phyloP scores from a whole-genome alignment of 2,329 filamentous ascomycete species.

The Camptophora hylomeconis region DNA sequence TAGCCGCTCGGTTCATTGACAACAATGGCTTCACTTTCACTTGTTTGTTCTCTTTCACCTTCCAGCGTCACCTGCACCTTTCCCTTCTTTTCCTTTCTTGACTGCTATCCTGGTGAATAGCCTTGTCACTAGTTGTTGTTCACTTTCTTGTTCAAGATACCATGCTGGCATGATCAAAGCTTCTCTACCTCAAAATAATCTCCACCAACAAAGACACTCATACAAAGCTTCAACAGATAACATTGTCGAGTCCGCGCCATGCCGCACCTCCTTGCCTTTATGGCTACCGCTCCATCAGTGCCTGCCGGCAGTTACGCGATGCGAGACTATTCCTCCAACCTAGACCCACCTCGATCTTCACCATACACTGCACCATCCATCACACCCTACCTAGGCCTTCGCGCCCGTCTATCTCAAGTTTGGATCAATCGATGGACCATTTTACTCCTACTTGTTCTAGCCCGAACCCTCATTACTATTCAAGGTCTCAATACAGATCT shows the following conservation, averaged over 20 bases:
- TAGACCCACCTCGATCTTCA: conserved; percentile 41
- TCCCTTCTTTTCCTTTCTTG: too few species aligned
- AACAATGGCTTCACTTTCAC: too few species aligned
- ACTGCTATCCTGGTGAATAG: too few species aligned
- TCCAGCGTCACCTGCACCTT: too few species aligned
- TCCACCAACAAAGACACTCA: too few species aligned
- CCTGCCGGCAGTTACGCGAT: conserved; percentile 46
- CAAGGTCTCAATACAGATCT: conserved; percentile 61
- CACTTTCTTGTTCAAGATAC: too few species aligned
- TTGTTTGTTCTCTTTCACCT: too few species aligned
- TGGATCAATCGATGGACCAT: conserved; percentile 98
- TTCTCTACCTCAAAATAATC: too few species aligned
- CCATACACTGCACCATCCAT: conserved; percentile 54
- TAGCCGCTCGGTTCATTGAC: too few species aligned
- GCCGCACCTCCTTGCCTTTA: conserved; percentile 27
- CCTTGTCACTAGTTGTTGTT: too few species aligned
- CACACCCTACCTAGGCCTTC: conserved; percentile 85
- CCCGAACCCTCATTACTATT: conserved; percentile 65
- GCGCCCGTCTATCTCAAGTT: conserved; percentile 80
- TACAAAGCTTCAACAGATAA: conserved; percentile 16
- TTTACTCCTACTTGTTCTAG: conserved; percentile 71
- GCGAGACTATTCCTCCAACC: conserved; percentile 45
- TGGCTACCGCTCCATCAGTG: conserved; percentile 45
- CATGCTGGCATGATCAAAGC: too few species aligned
- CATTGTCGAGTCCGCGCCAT: conserved; percentile 14